Evolutionary conservation across 1,284 basidiomycete genomes (phyloP).

Genomic region (Amylostereum chailletii): DNA sequence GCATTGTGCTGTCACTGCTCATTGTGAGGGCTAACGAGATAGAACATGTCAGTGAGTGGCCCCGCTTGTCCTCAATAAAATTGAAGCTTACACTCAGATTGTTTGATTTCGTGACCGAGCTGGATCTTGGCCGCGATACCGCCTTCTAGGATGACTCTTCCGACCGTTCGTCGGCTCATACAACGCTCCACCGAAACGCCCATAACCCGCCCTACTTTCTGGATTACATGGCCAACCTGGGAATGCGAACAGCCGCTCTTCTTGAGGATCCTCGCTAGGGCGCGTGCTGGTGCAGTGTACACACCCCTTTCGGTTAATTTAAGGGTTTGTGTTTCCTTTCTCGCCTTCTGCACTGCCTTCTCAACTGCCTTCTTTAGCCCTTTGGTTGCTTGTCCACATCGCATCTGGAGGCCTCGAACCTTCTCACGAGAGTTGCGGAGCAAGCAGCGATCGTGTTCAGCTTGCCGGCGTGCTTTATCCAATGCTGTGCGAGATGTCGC

Average conservation of each 20-base stretch:
- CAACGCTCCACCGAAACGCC: neutral
- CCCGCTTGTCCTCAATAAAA: no score
- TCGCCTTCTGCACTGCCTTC: no score
- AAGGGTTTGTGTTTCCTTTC: no score
- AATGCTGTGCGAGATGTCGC: no score
- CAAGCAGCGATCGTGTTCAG: no score
- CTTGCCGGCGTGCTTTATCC: no score
- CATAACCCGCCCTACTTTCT: neutral
- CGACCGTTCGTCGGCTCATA: conserved; percentile 2
- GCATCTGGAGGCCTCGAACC: no score
- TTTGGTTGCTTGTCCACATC: no score
- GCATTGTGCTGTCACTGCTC: conserved; percentile 9
- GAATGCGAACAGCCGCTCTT: neutral
- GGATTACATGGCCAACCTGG: neutral
- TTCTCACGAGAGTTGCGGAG: no score
- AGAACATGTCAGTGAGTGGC: no score
- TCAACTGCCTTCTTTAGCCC: no score
- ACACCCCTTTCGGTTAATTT: no score
- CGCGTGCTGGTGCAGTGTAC: neutral
- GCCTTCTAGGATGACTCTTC: neutral
- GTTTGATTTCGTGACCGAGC: conserved; percentile 1
- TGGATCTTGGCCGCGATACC: neutral
- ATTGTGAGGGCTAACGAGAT: conserved; percentile 7
- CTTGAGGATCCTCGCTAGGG: neutral
- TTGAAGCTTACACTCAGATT: neutral